Evolutionary conservation across 257 asterid genomes (phyloP), one percentile per base, ranked within the genome.

Genomic region (Thymus mandschuricus): DNA sequence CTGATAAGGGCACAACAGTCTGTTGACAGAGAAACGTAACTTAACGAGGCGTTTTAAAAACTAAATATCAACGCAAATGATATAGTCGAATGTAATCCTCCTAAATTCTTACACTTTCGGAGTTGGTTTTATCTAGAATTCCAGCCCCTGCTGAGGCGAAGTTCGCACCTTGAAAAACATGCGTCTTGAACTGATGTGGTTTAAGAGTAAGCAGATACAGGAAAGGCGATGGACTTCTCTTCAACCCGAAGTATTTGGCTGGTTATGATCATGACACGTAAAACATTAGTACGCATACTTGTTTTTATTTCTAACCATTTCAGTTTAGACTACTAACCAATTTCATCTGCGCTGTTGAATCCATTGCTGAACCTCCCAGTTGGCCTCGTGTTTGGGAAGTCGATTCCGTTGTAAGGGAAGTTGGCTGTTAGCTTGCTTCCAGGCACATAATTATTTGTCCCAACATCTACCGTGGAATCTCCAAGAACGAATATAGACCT

Each of bases 281-380:
- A 41, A 40, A 12, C 21, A 64, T 64, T 35, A 70, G 68, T 33
- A 55, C 30, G 55, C 60, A n/a, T 29, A 29, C 1, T 35, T 56
- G 38, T 10, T 10, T 56, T 29, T 56, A 6, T 44, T 44, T 44
- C 9, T 2, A 7, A 2, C 49, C 5, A 3, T 8, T 44, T 10
- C 21, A 11, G 3, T 56, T 56, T 44, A 1, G 49, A 61, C 75
- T 35, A 46, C 75, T 35, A 46, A 84, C 89, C 86, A 29, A 86
- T 76, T 44, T 43, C 55, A 66, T 86, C 92, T 0, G 80, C 87
- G 27, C 79, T 81, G 79, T 84, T 86, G 73, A 71, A 76, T 6
- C 92, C 92, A 72, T 86, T 86, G 81, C 89, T 86, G 79, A 86
- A 86, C 62, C 89, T 78, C 62, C 92, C 92, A 4, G 92, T 86